A percentile compares a stretch with the other conserved stretches of the same genome.
Conservation (phyloP, 148 eudicot species). For the Diospyros lotus region DNA sequence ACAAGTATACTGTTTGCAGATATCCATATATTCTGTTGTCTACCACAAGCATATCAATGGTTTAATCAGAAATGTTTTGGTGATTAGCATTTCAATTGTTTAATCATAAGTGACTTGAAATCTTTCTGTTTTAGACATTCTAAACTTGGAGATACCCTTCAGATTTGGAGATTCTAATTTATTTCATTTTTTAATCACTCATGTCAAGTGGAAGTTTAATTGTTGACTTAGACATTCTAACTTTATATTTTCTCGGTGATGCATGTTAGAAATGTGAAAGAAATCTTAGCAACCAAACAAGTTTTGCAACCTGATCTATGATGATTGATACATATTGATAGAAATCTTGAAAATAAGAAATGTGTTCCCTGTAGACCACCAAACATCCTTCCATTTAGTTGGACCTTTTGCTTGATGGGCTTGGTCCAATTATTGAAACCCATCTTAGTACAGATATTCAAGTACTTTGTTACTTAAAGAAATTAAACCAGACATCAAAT, state of each 20-base stretch:
- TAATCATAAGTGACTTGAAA: too few relatives aligned
- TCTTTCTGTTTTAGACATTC: background rate
- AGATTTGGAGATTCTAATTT: background rate
- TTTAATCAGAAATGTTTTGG: background rate
- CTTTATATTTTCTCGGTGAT: too few relatives aligned
- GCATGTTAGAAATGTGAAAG: too few relatives aligned
- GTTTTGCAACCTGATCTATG: too few relatives aligned
- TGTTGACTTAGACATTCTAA: background rate
- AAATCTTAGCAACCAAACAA: too few relatives aligned
- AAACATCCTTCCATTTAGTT: background rate
- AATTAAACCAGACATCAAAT: background rate
- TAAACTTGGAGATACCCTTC: background rate
- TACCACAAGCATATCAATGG: background rate
- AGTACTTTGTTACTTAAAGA: background rate
- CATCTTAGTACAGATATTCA: background rate
- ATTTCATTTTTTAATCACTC: background rate
- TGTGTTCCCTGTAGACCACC: background rate
- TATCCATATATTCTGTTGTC: background rate
- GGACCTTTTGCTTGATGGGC: background rate
- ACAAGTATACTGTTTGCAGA: background rate
- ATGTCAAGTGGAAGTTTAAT: background rate
- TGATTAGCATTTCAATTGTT: too few relatives aligned
- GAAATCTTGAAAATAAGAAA: too few relatives aligned
- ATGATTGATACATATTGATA: too few relatives aligned
- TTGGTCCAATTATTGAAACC: background rate